Evolutionary conservation across 805 yeast genomes (phyloP).

Genomic region (Myxozyma kluyveri): DNA sequence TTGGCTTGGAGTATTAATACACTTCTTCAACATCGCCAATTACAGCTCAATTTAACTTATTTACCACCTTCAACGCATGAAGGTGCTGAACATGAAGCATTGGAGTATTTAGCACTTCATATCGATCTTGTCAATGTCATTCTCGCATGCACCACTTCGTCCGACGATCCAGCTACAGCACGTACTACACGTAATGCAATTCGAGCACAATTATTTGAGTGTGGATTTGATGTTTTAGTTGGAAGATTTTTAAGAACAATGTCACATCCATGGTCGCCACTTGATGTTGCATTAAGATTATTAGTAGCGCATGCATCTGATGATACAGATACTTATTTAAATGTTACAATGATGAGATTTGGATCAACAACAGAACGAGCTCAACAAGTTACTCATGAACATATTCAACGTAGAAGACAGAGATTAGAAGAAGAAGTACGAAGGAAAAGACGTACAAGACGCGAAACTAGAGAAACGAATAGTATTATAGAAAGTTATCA

Average conservation of each 20-base stretch:
- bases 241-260: background rate
- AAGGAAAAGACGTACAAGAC: no score
- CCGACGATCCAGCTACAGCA: background rate
- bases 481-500: no score
- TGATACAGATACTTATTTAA: background rate
- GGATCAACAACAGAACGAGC: background rate
- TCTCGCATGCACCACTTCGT: background rate
- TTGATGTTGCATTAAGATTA: background rate
- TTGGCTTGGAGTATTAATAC: background rate
- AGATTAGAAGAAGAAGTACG: no score
- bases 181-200: background rate
- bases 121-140: constrained; percentile 18
- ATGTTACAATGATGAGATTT: background rate
- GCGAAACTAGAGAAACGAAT: no score
- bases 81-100: constrained; percentile 14
- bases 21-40: background rate
- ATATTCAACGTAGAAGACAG: no score
- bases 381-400: no score
- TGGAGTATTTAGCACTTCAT: constrained; percentile 24
- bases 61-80: background rate
- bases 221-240: constrained; percentile 21
- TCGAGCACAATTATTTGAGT: background rate
- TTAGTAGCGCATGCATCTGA: background rate
- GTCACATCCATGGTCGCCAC: background rate
- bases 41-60: background rate